These are phyloP conservation scores for Boletales sp. DNA, from an alignment of 768 basidiomycete species.

Conservation along the genomic window DNA sequence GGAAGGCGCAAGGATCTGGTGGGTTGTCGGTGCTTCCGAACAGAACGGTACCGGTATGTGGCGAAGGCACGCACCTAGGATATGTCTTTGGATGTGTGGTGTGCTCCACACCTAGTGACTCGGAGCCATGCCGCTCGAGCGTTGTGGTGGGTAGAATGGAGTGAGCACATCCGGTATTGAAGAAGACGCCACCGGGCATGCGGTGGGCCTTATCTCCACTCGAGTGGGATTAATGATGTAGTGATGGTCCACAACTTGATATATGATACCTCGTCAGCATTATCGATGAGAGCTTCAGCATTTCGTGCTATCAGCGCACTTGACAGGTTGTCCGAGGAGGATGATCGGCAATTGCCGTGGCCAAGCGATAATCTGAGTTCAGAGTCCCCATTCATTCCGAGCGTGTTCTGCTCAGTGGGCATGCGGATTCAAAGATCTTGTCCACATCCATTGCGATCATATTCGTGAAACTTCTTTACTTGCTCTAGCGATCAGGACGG, in stretches of 20 bases:
- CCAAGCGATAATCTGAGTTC: neutral
- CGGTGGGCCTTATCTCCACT: neutral
- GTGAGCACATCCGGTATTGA: too few species aligned
- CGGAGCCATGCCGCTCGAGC: too few species aligned
- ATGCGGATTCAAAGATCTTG: constrained; percentile 2
- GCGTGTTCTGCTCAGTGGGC: neutral
- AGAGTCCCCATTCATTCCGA: neutral
- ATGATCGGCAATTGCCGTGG: constrained; percentile 14
- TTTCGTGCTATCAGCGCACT: too few species aligned
- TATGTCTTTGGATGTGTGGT: too few species aligned
- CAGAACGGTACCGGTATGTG: constrained; percentile 10
- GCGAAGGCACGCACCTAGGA: constrained; percentile 12
- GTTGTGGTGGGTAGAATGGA: too few species aligned
- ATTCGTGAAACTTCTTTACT: neutral
- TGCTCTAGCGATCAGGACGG: constrained; percentile 1
- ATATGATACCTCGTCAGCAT: neutral
- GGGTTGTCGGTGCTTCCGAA: neutral
- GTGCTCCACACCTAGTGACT: too few species aligned
- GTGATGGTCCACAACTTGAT: too few species aligned
- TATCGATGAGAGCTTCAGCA: neutral
- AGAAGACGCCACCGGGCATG: neutral
- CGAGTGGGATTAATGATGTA: neutral
- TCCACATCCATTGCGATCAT: constrained; percentile 10
- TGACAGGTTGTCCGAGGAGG: neutral
- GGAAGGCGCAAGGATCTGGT: constrained; percentile 11